Evolutionary conservation across 1,284 basidiomycete genomes (phyloP), one percentile per base, ranked within the genome.

Genomic region (Cutaneotrichosporon sp.): DNA sequence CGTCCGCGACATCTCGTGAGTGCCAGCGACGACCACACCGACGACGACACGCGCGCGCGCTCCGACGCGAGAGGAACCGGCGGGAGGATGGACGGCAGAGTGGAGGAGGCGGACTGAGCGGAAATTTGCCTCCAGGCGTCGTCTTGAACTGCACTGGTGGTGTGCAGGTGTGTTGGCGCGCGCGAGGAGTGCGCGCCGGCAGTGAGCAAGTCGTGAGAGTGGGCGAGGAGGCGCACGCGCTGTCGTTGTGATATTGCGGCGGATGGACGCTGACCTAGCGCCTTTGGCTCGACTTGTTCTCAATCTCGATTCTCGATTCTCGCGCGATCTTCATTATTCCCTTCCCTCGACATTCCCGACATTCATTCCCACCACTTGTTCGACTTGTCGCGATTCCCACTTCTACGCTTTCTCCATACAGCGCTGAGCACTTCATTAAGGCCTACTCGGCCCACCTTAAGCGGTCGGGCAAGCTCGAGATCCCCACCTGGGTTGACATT

Each of bases 401-500:
- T 21, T 5, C 5, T 30, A 7, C 21, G 55, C 34, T 8, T 56
- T 30, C 11, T 26, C 10, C 2, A 30, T 56, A 40, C 70, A 79
- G 77, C 69, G 76, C 95, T 11, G 83, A 86, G 56, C 78, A 81
- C 64, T 87, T 97, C 70, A 89, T 99, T 74, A 83, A 93, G 68
- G 90, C 90, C 26, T 90, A 91, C 75, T 91, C 91, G 52, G 84
- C 86, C 11, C 98, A 92, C 80, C 83, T 90, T 18, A 80, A 82
- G 47, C 85, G 87, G 31, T 84, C 98, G 31, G 86, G 88, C 26
- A 79, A 84, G 62, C 89, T 97, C 72, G 96, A 99, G 85, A 92
- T 99, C 72, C 96, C 96, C 75, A 90, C 89, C 83, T 99, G 97
- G 97, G 96, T 94, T 68, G 96, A 99, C 84, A 87, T 97, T 76